Conservation (phyloP, 345 rosid species). For the Corchorus capsularis region DNA sequence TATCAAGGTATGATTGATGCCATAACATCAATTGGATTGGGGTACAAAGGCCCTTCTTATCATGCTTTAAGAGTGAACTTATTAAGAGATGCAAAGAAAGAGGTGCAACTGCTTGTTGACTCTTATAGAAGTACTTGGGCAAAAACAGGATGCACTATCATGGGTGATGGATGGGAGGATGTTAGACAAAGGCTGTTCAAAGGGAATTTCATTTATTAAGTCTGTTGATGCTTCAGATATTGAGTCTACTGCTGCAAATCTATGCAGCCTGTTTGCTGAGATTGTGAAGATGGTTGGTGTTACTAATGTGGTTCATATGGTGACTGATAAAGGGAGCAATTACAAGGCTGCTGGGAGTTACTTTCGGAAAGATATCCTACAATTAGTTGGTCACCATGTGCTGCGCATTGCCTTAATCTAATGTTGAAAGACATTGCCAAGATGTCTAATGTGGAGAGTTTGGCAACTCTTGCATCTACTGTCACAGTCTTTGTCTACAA, state of each 20-base stretch:
- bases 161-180: slow-evolving; percentile 29
- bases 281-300: slow-evolving; percentile 30
- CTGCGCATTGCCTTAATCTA: slow-evolving; percentile 28
- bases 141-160: slow-evolving; percentile 31
- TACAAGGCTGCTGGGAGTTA: slow-evolving; percentile 20
- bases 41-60: slow-evolving; percentile 18
- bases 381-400: slow-evolving; percentile 34
- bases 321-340: slow-evolving; percentile 27
- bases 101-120: slow-evolving; percentile 18
- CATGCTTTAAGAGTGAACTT: slow-evolving; percentile 26
- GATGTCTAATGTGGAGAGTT: slow-evolving; percentile 21
- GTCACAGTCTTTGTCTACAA: slow-evolving; percentile 33
- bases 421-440: slow-evolving; percentile 28
- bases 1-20: slow-evolving; percentile 32
- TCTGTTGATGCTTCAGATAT: slow-evolving; percentile 32
- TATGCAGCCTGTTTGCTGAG: slow-evolving; percentile 22
- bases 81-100: slow-evolving; percentile 24
- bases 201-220: slow-evolving; percentile 28
- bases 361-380: slow-evolving; percentile 15
- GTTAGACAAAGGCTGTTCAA: slow-evolving; percentile 22
- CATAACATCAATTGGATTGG: slow-evolving; percentile 22
- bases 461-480: slow-evolving; percentile 9
- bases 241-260: not conserved
- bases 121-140: slow-evolving; percentile 15
- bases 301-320: slow-evolving; percentile 29